These are phyloP conservation scores for Microcyclospora pomicola DNA, from an alignment of 2,329 filamentous ascomycete genomes.

Conservation along the genomic window DNA sequence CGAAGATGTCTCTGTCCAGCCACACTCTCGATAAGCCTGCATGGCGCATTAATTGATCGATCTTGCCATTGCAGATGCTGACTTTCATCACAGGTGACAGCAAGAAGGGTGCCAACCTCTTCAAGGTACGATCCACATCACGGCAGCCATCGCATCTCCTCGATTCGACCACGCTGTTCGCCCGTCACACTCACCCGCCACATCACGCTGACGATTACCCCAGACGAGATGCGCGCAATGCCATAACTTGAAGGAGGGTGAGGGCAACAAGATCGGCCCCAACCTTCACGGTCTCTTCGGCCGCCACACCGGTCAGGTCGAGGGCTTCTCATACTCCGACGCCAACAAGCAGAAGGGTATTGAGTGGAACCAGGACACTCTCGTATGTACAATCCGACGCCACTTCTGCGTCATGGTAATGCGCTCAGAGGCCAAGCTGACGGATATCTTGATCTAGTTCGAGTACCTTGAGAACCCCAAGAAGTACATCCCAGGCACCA, in stretches of 20 bases:
- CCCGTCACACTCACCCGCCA: constrained; percentile 2
- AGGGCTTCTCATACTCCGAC: constrained; percentile 94
- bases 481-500: constrained; percentile 99
- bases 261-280: constrained; percentile 96
- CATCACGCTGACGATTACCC: constrained; percentile 12
- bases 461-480: constrained; percentile 99
- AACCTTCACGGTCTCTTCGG: constrained; percentile 96
- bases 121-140: constrained; percentile 46
- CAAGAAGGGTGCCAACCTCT: constrained; percentile 96
- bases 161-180: constrained; percentile 1
- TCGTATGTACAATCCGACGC: constrained; percentile 40
- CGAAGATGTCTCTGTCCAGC: background rate
- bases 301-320: constrained; percentile 81
- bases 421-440: too few relatives aligned
- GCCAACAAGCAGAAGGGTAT: constrained; percentile 98
- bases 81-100: constrained; percentile 52
- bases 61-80: constrained; percentile 1
- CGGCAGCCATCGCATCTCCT: constrained; percentile 4
- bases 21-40: background rate
- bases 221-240: constrained; percentile 89
- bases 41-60: background rate
- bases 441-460: constrained; percentile 43
- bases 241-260: constrained; percentile 84
- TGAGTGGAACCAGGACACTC: constrained; percentile 69
- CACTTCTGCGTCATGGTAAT: background rate